Evolutionary conservation across 805 yeast genomes (phyloP).

Genomic region (Torulaspora delbrueckii): DNA sequence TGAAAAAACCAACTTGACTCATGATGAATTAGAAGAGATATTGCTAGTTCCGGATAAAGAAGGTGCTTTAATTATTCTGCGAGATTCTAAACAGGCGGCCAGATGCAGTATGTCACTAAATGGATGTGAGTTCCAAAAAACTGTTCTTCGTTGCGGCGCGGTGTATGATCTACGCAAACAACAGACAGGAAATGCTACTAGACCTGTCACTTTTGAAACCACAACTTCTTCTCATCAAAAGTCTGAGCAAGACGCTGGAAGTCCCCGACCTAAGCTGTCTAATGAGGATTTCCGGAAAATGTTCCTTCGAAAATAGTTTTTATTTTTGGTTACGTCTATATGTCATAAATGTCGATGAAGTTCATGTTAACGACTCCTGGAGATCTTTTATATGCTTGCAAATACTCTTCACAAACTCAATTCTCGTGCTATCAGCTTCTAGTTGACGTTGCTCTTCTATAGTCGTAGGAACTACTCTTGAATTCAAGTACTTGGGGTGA

Average conservation of each 20-base stretch:
- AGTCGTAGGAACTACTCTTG: slow-evolving; percentile 60
- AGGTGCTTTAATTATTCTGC: slow-evolving; percentile 50
- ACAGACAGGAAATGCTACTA: not conserved
- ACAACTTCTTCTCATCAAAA: not conserved
- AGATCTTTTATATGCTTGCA: slow-evolving; percentile 50
- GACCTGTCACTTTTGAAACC: not conserved
- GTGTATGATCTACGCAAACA: slow-evolving; percentile 31
- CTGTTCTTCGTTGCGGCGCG: slow-evolving; percentile 33
- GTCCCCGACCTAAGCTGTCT: slow-evolving; percentile 21
- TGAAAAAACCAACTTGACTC: slow-evolving; percentile 8
- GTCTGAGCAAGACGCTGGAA: not conserved
- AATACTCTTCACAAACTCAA: slow-evolving; percentile 43
- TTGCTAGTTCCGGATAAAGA: slow-evolving; percentile 43
- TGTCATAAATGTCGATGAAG: slow-evolving; percentile 1
- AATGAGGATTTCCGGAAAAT: slow-evolving; percentile 39
- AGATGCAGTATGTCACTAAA: slow-evolving; percentile 43
- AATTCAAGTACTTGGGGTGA: slow-evolving; percentile 78
- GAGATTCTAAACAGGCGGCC: slow-evolving; percentile 45
- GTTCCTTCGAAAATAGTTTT: slow-evolving; percentile 25
- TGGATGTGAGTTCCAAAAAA: slow-evolving; percentile 38
- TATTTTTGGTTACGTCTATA: not conserved
- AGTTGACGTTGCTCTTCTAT: slow-evolving; percentile 58
- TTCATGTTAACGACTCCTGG: slow-evolving; percentile 38
- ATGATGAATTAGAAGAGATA: slow-evolving; percentile 36
- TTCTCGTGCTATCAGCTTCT: slow-evolving; percentile 43